Conservation (phyloP, 2,329 filamentous ascomycete species). For the Diaporthe ampelina region DNA sequence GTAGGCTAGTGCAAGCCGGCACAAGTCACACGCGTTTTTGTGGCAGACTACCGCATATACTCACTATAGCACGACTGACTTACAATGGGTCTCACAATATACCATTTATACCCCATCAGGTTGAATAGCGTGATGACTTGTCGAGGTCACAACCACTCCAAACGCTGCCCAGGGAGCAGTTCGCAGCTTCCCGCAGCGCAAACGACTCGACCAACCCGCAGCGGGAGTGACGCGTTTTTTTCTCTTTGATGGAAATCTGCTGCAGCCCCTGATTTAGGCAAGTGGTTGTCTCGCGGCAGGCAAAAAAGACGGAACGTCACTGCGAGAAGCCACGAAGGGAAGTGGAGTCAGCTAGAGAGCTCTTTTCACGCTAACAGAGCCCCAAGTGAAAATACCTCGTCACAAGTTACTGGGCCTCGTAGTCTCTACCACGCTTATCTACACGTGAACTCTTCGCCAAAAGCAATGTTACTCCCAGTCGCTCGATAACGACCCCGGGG, state of each 20-base stretch:
- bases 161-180: not conserved
- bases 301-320: slow-evolving; percentile 34
- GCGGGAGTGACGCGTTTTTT: slow-evolving; percentile 24
- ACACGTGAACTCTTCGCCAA: slow-evolving; percentile 8
- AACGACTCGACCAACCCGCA: not conserved
- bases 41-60: not conserved
- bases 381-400: fast-evolving
- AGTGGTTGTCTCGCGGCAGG: slow-evolving; percentile 5
- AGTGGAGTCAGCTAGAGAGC: slow-evolving; percentile 20
- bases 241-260: slow-evolving; percentile 3
- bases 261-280: slow-evolving; percentile 14
- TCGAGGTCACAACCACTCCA: not conserved
- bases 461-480: not conserved
- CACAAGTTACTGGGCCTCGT: not conserved
- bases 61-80: not conserved
- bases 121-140: not conserved
- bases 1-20: not conserved
- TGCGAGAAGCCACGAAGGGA: not conserved
- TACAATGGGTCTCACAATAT: not conserved
- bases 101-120: not conserved
- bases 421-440: slow-evolving; percentile 17
- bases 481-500: slow-evolving; percentile 29
- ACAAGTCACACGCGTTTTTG: not conserved
- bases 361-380: not conserved
- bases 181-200: not conserved